These are phyloP conservation scores for Hericium alpestre DNA, from an alignment of 768 basidiomycete species.

Conservation along the genomic window DNA sequence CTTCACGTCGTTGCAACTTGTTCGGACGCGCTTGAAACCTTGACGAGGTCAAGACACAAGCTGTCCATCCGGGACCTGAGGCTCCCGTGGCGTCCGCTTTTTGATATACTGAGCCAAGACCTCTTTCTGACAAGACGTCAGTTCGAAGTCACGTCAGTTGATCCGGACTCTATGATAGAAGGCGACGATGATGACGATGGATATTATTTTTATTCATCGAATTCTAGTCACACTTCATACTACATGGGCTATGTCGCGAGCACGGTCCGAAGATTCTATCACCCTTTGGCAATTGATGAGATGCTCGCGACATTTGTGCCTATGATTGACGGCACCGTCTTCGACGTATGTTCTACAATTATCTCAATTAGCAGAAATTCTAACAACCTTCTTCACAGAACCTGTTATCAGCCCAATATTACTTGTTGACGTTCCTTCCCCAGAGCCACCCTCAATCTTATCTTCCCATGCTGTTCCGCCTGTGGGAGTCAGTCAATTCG, in stretches of 20 bases:
- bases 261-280: constrained; percentile 71
- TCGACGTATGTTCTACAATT: constrained; percentile 45
- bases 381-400: constrained; percentile 29
- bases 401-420: constrained; percentile 74
- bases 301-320: constrained; percentile 87
- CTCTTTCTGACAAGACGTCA: constrained; percentile 68
- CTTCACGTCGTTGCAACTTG: constrained; percentile 56
- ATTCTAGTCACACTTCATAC: constrained; percentile 57
- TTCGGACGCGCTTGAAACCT: constrained; percentile 47
- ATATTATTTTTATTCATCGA: neutral
- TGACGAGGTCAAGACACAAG: constrained; percentile 64
- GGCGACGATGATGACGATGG: too few species aligned
- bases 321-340: constrained; percentile 57
- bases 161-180: too few species aligned
- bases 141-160: constrained; percentile 65
- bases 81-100: constrained; percentile 75
- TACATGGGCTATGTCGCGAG: constrained; percentile 67
- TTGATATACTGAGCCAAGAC: constrained; percentile 57
- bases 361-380: neutral
- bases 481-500: constrained; percentile 86
- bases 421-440: constrained; percentile 78
- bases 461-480: constrained; percentile 69
- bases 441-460: constrained; percentile 78
- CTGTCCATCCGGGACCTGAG: constrained; percentile 68
- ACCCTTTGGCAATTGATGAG: constrained; percentile 74